These are phyloP conservation scores for Pouteria campechiana DNA, from an alignment of 179 eudicot genomes.

Conservation along the genomic window DNA sequence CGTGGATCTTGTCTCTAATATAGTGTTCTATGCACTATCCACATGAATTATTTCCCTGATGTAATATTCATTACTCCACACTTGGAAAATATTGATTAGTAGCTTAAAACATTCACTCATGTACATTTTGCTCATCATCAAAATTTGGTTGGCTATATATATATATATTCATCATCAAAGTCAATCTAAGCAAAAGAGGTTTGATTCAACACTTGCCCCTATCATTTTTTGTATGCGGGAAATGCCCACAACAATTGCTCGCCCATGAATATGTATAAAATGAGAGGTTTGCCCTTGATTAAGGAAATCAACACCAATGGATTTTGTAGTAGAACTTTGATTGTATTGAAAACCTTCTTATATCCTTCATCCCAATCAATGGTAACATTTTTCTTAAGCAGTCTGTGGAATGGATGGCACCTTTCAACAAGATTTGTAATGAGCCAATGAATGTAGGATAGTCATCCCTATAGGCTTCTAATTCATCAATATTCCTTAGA, in stretches of 20 bases:
- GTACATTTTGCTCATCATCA: no score
- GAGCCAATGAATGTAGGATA: constrained; percentile 2
- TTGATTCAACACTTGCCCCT: no score
- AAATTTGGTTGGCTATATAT: no score
- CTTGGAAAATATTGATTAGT: no score
- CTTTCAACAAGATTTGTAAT: not conserved
- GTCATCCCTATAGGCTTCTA: constrained; percentile 4
- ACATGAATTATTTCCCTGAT: no score
- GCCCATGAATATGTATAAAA: not conserved
- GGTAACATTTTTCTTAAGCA: constrained; percentile 1
- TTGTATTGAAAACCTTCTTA: not conserved
- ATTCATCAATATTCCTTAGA: not conserved
- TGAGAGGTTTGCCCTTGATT: not conserved
- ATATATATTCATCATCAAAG: no score
- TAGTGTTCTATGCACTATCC: no score
- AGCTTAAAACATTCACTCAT: no score
- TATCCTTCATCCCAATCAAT: constrained; percentile 2
- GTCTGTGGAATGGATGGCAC: not conserved
- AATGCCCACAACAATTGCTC: not conserved
- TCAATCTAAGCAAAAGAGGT: no score
- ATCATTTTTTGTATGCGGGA: not conserved
- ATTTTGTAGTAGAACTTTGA: not conserved
- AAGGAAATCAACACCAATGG: not conserved
- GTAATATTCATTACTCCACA: no score
- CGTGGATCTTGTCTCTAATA: no score